A percentile compares a stretch with the other conserved stretches of the same genome.
Evolutionary conservation across 352 stramenopile genomes (phyloP).

Genomic region (Pythium scleroteichum): DNA sequence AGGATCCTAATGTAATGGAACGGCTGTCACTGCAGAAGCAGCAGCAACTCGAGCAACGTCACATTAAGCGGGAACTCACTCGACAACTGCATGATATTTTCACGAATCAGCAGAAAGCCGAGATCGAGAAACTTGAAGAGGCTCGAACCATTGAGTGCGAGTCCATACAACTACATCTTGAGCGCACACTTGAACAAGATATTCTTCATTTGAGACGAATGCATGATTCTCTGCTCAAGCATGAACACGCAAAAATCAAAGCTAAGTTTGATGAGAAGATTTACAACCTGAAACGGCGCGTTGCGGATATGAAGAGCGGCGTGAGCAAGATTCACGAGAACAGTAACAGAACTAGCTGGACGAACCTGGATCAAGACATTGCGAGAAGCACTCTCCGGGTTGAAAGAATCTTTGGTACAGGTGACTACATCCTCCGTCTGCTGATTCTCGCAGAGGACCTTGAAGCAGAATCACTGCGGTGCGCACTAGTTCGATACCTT

Average conservation of each 20-base stretch:
- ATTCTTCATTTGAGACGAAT: slow-evolving; percentile 64
- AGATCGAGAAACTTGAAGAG: slow-evolving; percentile 44
- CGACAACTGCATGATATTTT: slow-evolving; percentile 59
- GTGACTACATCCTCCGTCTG: slow-evolving; percentile 68
- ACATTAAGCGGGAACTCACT: slow-evolving; percentile 48
- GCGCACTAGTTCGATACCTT: slow-evolving; percentile 58
- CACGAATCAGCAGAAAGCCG: slow-evolving; percentile 36
- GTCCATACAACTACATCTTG: slow-evolving; percentile 46
- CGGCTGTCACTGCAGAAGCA: slow-evolving; percentile 47
- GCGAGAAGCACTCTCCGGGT: slow-evolving; percentile 52
- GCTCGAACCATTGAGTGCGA: slow-evolving; percentile 39
- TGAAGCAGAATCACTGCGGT: slow-evolving; percentile 52
- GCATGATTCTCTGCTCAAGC: slow-evolving; percentile 52
- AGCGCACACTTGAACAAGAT: slow-evolving; percentile 54
- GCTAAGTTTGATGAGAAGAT: slow-evolving; percentile 62
- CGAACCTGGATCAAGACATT: slow-evolving; percentile 59
- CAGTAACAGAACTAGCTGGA: slow-evolving; percentile 53
- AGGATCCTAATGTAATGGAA: slow-evolving; percentile 63
- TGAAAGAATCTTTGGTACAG: slow-evolving; percentile 68
- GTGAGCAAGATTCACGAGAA: slow-evolving; percentile 47
- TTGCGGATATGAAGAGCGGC: slow-evolving; percentile 47
- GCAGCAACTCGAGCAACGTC: slow-evolving; percentile 48
- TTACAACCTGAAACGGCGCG: slow-evolving; percentile 32
- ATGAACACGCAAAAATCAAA: slow-evolving; percentile 64
- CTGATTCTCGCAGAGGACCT: slow-evolving; percentile 77